phyloP scores from a whole-genome alignment of 345 rosid species.

The Zanthoxylum bungeanum region DNA sequence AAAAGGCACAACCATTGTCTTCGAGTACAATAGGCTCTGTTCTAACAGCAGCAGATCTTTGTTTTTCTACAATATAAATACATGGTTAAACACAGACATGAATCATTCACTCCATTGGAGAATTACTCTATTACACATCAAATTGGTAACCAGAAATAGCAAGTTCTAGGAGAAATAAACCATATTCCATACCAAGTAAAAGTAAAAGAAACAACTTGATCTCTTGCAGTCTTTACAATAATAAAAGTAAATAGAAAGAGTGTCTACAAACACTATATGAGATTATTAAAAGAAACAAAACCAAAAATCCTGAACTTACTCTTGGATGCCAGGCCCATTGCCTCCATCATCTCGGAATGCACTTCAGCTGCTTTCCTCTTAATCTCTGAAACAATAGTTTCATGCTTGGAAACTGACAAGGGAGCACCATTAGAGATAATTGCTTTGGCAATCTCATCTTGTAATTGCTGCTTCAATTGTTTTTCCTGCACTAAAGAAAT shows the following conservation, averaged over 20 bases:
- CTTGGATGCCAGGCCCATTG: constrained; percentile 30
- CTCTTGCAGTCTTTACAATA: background rate
- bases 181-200: background rate
- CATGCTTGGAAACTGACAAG: constrained; percentile 42
- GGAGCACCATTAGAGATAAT: constrained; percentile 45
- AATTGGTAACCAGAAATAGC: background rate
- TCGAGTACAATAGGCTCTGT: constrained; percentile 51
- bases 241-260: background rate
- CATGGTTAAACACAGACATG: background rate
- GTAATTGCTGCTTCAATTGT: constrained; percentile 46
- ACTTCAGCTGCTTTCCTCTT: constrained; percentile 51
- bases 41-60: constrained; percentile 66
- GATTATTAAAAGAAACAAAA: constrained; percentile 3
- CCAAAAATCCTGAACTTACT: constrained; percentile 34
- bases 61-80: constrained; percentile 28
- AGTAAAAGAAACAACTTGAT: background rate
- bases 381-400: constrained; percentile 40
- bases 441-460: constrained; percentile 58
- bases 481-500: constrained; percentile 46
- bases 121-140: background rate
- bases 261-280: background rate
- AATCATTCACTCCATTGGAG: background rate
- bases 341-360: constrained; percentile 42
- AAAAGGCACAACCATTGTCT: constrained; percentile 47
- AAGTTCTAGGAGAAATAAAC: background rate